phyloP scores from a whole-genome alignment of 441 rosid species.

The Syzygium syzygioides region DNA sequence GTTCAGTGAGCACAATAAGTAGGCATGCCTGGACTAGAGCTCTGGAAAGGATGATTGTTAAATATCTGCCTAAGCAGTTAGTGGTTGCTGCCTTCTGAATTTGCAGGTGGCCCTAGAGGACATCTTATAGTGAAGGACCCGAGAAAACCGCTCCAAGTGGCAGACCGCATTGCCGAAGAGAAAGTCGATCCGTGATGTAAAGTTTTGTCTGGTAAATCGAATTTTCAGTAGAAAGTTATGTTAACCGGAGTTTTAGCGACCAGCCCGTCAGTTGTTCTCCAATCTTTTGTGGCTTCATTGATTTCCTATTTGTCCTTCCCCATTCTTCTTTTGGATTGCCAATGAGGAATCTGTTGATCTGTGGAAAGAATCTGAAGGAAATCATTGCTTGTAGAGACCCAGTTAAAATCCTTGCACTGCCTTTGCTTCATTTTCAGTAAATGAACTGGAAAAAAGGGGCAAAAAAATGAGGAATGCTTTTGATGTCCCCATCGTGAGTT shows the following conservation, averaged over 20 bases:
- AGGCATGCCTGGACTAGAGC: neutral
- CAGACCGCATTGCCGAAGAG: slow-evolving; percentile 37
- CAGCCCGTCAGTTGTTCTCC: neutral
- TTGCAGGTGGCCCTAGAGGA: slow-evolving; percentile 43
- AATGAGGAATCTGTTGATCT: neutral
- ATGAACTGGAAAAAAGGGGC: neutral
- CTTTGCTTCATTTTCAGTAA: neutral
- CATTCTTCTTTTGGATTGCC: neutral
- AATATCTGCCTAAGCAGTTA: neutral
- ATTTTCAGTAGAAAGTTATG: neutral
- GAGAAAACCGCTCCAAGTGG: slow-evolving; percentile 33
- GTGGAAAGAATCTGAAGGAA: neutral
- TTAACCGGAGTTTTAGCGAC: neutral
- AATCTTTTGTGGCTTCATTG: neutral
- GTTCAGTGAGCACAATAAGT: neutral
- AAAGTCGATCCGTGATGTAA: slow-evolving; percentile 24
- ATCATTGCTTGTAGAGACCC: neutral
- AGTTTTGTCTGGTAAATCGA: neutral
- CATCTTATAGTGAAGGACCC: slow-evolving; percentile 26
- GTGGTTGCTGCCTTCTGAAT: neutral
- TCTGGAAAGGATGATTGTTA: neutral
- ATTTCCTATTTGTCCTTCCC: neutral
- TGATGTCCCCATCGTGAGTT: neutral
- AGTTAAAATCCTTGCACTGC: neutral
- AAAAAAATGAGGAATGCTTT: neutral